phyloP scores from a whole-genome alignment of 2,329 filamentous ascomycete genomes.

The Xylaria sp. region DNA sequence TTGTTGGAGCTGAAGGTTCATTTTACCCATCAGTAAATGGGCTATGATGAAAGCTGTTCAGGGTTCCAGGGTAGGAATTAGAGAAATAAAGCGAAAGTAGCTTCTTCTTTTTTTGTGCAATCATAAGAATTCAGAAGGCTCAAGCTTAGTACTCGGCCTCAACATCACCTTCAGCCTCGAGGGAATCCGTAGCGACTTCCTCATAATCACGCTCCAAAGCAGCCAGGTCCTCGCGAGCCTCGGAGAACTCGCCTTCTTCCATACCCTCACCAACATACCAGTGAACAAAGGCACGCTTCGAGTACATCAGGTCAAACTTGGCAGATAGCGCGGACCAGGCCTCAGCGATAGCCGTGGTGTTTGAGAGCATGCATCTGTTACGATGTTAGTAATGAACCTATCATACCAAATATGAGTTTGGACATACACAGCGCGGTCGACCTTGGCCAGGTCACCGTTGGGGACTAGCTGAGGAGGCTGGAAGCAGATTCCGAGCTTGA shows the following conservation, averaged over 20 bases:
- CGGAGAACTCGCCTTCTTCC: constrained; percentile 99
- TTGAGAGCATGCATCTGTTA: constrained; percentile 91
- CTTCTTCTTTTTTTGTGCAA: constrained; percentile 34
- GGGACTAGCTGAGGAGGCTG: constrained; percentile 95
- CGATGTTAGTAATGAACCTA: constrained; percentile 31
- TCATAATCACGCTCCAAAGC: constrained; percentile 98
- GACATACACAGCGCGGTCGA: constrained; percentile 95
- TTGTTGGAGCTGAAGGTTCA: constrained; percentile 21
- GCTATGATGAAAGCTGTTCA: constrained; percentile 25
- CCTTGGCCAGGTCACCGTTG: constrained; percentile 96
- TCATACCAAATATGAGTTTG: constrained; percentile 53
- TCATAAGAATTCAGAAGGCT: constrained; percentile 33
- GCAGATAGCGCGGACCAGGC: constrained; percentile 95
- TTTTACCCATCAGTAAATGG: constrained; percentile 14
- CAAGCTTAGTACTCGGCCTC: constrained; percentile 87
- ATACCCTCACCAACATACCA: constrained; percentile 99
- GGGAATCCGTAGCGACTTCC: constrained; percentile 94
- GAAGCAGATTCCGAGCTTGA: constrained; percentile 99
- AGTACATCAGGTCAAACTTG: constrained; percentile 99
- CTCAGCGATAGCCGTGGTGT: constrained; percentile 98
- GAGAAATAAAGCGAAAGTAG: constrained; percentile 37
- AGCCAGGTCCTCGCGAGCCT: constrained; percentile 97
- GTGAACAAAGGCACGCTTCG: constrained; percentile 99
- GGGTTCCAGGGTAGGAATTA: constrained; percentile 28
- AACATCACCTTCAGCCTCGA: constrained; percentile 84